Conservation (phyloP, 306 rosid species). For the Dryas drummondii region DNA sequence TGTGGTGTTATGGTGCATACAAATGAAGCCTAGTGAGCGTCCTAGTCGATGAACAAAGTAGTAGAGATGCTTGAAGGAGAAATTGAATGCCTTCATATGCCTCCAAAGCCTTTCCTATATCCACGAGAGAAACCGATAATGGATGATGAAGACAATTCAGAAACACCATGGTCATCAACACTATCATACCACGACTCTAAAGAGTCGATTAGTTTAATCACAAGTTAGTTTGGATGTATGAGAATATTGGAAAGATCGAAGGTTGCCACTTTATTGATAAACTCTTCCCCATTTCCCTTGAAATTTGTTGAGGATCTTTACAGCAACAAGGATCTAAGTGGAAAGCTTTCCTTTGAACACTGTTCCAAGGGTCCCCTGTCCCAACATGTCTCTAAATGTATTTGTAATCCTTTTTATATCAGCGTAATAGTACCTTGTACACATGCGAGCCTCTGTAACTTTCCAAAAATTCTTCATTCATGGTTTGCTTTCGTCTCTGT, state of each 20-base stretch:
- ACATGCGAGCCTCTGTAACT: background rate
- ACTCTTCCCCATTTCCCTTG: background rate
- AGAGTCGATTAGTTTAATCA: background rate
- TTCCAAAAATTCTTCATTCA: constrained; percentile 9
- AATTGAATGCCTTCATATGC: background rate
- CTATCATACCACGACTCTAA: background rate
- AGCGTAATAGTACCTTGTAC: background rate
- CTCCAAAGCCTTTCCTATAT: constrained; percentile 6
- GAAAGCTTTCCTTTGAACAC: background rate
- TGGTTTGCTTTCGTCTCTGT: background rate
- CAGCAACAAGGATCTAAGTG: background rate
- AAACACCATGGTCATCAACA: background rate
- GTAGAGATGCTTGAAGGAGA: background rate
- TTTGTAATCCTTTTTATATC: background rate
- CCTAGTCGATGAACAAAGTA: background rate
- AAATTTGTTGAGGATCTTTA: background rate
- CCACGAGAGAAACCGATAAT: background rate
- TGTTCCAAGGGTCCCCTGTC: constrained; percentile 6
- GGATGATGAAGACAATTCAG: too few relatives aligned
- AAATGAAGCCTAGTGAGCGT: constrained; percentile 12
- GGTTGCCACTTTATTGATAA: background rate
- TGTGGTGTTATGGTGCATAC: constrained; percentile 7
- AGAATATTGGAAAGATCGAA: too few relatives aligned
- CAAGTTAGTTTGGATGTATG: too few relatives aligned
- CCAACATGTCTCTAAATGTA: background rate